Evolutionary conservation across 2,329 filamentous ascomycete species (phyloP).

Genomic region (Aureobasidium sp.): DNA sequence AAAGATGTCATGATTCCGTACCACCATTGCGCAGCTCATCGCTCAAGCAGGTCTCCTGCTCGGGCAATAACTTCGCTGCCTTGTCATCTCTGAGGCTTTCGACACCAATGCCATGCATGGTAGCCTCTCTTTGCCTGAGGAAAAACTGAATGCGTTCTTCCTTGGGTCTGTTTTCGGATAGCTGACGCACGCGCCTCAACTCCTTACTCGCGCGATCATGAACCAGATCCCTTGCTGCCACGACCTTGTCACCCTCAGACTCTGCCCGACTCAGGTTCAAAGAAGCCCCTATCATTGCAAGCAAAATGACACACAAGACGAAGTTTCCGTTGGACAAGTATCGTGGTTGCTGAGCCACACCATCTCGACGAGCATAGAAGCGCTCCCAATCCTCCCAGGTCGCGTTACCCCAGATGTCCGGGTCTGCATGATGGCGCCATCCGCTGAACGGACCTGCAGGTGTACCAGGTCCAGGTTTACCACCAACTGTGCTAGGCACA

Average conservation of each 20-base stretch:
- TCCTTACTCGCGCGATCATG: conserved; percentile 61
- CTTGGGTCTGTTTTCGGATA: conserved; percentile 39
- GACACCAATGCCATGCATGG: conserved; percentile 34
- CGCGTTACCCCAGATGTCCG: conserved; percentile 60
- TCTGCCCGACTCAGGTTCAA: conserved; percentile 66
- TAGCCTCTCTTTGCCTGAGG: conserved; percentile 62
- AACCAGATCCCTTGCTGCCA: conserved; percentile 60
- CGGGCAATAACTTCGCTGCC: conserved; percentile 39
- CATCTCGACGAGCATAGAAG: conserved; percentile 26
- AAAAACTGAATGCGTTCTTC: conserved; percentile 66
- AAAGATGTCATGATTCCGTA: not conserved
- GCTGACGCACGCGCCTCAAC: conserved; percentile 49
- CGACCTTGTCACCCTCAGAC: conserved; percentile 52
- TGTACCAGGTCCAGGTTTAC: conserved; percentile 6
- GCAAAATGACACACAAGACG: conserved; percentile 60
- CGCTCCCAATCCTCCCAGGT: conserved; percentile 98
- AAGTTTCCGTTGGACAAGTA: conserved; percentile 78
- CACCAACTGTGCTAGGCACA: conserved; percentile 26
- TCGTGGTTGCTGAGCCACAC: conserved; percentile 40
- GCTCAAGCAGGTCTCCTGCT: conserved; percentile 40
- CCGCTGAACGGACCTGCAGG: conserved; percentile 30
- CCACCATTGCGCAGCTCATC: conserved; percentile 22
- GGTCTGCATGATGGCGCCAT: conserved; percentile 34
- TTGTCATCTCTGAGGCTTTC: conserved; percentile 40
- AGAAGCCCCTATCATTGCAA: conserved; percentile 63